Conservation (phyloP, 805 yeast species). For the Lipomyces starkeyi region DNA sequence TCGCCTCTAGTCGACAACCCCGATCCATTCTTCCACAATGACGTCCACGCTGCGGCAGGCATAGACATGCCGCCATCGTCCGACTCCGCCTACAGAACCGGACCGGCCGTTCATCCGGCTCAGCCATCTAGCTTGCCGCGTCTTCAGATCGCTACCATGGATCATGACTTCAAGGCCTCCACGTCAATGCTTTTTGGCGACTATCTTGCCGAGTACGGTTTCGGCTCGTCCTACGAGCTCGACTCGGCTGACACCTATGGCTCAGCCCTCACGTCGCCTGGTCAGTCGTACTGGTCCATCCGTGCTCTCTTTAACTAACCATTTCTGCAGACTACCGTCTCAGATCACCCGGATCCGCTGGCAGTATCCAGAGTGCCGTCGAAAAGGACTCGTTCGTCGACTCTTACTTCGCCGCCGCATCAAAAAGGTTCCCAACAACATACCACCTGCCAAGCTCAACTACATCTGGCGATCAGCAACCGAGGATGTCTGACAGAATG, state of each 20-base stretch:
- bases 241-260: slow-evolving; percentile 5
- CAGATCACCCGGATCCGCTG: background rate
- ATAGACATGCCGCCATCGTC: background rate
- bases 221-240: slow-evolving; percentile 5
- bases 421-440: background rate
- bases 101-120: background rate
- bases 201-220: slow-evolving; percentile 10
- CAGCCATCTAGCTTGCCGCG: slow-evolving; percentile 5
- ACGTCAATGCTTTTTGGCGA: slow-evolving; percentile 6
- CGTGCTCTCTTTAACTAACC: background rate
- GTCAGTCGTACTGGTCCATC: background rate
- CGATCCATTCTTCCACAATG: background rate
- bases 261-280: slow-evolving; percentile 1
- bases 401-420: slow-evolving; percentile 12
- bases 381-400: slow-evolving; percentile 12
- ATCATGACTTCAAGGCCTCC: slow-evolving; percentile 2
- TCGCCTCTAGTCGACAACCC: background rate
- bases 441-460: background rate
- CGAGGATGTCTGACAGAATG: background rate
- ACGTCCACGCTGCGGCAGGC: background rate
- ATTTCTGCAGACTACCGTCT: slow-evolving; percentile 2
- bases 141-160: slow-evolving; percentile 8
- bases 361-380: background rate
- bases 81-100: background rate
- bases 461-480: slow-evolving; percentile 2